Conservation (phyloP, 345 rosid genomes). For the Arabis hirsuta region DNA sequence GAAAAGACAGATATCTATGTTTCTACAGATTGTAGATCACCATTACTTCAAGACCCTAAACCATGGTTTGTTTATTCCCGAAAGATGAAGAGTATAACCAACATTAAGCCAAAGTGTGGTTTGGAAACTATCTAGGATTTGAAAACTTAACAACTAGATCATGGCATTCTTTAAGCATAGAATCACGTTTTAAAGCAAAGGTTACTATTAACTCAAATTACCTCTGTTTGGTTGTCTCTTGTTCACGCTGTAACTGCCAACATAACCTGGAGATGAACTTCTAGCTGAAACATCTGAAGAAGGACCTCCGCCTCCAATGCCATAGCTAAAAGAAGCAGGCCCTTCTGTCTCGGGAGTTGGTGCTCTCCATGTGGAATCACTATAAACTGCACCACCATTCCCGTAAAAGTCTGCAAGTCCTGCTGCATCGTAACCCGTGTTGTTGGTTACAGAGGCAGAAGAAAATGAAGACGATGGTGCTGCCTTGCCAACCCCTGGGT, state of each 20-base stretch:
- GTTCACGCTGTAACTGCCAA: slow-evolving; percentile 73
- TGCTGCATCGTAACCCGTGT: slow-evolving; percentile 56
- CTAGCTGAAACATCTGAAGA: slow-evolving; percentile 70
- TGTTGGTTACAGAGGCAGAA: slow-evolving; percentile 49
- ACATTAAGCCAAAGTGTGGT: slow-evolving; percentile 23
- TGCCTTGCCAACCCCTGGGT: slow-evolving; percentile 46
- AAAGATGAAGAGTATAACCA: slow-evolving; percentile 10
- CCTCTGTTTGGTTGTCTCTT: slow-evolving; percentile 91
- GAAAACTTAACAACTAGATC: slow-evolving; percentile 14
- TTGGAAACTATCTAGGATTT: slow-evolving; percentile 25
- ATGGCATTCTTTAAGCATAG: slow-evolving; percentile 27
- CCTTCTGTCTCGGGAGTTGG: slow-evolving; percentile 66
- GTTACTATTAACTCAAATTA: slow-evolving; percentile 40
- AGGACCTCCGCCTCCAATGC: slow-evolving; percentile 59
- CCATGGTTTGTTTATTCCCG: not conserved
- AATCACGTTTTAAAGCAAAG: slow-evolving; percentile 27
- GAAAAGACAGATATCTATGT: not conserved
- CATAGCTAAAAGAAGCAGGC: slow-evolving; percentile 71
- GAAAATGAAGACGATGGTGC: slow-evolving; percentile 68
- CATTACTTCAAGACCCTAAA: slow-evolving; percentile 10
- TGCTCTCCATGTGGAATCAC: slow-evolving; percentile 83
- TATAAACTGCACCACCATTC: slow-evolving; percentile 67
- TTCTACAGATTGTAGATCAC: not conserved
- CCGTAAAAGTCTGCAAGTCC: slow-evolving; percentile 69
- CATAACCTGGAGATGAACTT: slow-evolving; percentile 71